Base-by-base conservation (phyloP, 441 rosid genomes). In the Aquilaria agallochum region DNA sequence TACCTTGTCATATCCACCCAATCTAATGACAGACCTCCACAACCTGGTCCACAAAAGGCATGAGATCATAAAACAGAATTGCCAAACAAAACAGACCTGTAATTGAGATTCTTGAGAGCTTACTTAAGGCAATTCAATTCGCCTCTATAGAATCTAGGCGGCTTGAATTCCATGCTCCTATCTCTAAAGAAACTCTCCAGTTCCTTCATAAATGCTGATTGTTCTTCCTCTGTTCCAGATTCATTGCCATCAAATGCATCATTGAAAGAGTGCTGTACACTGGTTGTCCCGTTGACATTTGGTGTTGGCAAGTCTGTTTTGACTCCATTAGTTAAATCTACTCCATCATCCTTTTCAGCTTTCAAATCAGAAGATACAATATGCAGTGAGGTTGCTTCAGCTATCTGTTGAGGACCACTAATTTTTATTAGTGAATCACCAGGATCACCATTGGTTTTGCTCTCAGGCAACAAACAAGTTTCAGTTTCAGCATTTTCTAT, bases 1-100 rank as follows among this genome's bases (percentile, higher is more conserved):
- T 78, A 87, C 94, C 90, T 81, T 87, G 69, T 84, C 90, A 73
- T 87, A 87, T 55, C 94, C 90, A 59, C 90, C 93, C 76, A 87
- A 72, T 69, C 78, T 78, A 64, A 72, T 83, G 55, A 84, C 94
- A 72, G 89, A 78, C 72, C 87, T 82, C 87, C 87, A 84, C 74
- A 87, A 81, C 85, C 90, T 92, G 72, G 63, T 55, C 15, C 54
- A 57, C 66, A 74, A 56, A 63, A 20, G 69, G 69, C 52, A 53
- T 63, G 36, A 45, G 30, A 72, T 80, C 62, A 80, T 77, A 65
- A 59, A 56, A 51, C 54, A 60, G 55, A 34, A 55, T 44, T 48
- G 61, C 14, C 12, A 14, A 50, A 58, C 15, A 40, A 63, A 45
- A 4, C 10, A 59, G 45, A 60, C 53, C 53, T 64, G 45, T 40